phyloP scores from a whole-genome alignment of 2,329 filamentous ascomycete genomes.

The Colletotrichum tabaci region DNA sequence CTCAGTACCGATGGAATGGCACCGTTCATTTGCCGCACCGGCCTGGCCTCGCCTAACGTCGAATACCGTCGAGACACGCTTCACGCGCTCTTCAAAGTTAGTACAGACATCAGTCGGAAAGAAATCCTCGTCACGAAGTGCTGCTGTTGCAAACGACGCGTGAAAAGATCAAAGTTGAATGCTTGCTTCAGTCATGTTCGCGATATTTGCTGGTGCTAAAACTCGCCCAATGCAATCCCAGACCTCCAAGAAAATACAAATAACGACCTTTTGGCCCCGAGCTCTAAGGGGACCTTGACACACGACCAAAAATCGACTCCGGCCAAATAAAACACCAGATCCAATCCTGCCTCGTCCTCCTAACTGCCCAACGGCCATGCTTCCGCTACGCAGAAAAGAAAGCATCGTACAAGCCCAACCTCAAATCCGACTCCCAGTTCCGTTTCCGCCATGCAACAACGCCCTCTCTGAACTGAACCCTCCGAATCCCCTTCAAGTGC shows the following conservation, averaged over 20 bases:
- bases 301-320: constrained; percentile 35
- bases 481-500: constrained; percentile 3
- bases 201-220: constrained; percentile 38
- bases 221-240: constrained; percentile 40
- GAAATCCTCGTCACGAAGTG: not conserved
- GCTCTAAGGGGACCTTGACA: constrained; percentile 36
- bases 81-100: not conserved
- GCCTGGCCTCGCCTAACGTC: constrained; percentile 15
- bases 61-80: constrained; percentile 1
- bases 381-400: constrained; percentile 35
- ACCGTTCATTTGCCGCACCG: too few relatives aligned
- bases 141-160: not conserved
- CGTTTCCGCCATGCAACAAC: constrained; percentile 42
- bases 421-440: constrained; percentile 37
- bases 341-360: constrained; percentile 27
- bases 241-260: constrained; percentile 11
- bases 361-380: constrained; percentile 34
- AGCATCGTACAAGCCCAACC: constrained; percentile 37
- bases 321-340: constrained; percentile 34
- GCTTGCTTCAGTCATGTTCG: constrained; percentile 39
- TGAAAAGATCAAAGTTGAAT: constrained; percentile 6
- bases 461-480: constrained; percentile 4
- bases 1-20: not conserved
- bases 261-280: constrained; percentile 26
- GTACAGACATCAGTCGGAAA: too few relatives aligned